These are phyloP conservation scores for Rhizopus arrhizus DNA, from an alignment of 371 early-diverging fungal genomes.

Conservation along the genomic window DNA sequence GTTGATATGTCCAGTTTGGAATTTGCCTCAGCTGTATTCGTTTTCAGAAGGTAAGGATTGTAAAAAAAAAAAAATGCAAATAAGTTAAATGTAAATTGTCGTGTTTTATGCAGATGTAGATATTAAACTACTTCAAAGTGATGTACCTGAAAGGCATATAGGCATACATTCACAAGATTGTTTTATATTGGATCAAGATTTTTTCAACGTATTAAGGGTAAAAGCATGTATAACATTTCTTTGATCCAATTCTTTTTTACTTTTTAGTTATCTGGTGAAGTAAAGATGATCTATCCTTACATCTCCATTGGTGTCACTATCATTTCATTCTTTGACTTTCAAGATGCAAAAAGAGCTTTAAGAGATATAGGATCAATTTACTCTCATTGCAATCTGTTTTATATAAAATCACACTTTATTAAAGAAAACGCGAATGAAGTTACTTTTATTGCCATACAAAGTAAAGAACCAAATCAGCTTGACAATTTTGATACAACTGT, in stretches of 20 bases:
- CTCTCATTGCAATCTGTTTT: not conserved
- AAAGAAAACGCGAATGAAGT: constrained; percentile 1
- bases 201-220: not conserved
- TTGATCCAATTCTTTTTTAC: not conserved
- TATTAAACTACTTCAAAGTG: not conserved
- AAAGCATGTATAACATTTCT: not conserved
- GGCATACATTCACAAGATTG: not conserved
- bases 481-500: constrained; percentile 15
- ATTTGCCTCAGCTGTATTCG: not conserved
- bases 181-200: not conserved
- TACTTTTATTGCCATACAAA: constrained; percentile 5
- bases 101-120: not conserved
- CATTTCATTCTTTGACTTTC: constrained; percentile 16
- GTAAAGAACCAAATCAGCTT: not conserved
- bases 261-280: constrained; percentile 4
- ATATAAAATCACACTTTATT: constrained; percentile 12
- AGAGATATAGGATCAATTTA: not conserved
- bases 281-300: constrained; percentile 16
- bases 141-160: not conserved
- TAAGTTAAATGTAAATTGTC: not conserved
- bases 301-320: constrained; percentile 3
- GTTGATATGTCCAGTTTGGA: constrained; percentile 2
- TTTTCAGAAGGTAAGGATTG: not conserved
- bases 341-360: constrained; percentile 3
- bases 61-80: not conserved